These are phyloP conservation scores for Phallus indusiatus DNA, from an alignment of 768 basidiomycete genomes.

Conservation along the genomic window DNA sequence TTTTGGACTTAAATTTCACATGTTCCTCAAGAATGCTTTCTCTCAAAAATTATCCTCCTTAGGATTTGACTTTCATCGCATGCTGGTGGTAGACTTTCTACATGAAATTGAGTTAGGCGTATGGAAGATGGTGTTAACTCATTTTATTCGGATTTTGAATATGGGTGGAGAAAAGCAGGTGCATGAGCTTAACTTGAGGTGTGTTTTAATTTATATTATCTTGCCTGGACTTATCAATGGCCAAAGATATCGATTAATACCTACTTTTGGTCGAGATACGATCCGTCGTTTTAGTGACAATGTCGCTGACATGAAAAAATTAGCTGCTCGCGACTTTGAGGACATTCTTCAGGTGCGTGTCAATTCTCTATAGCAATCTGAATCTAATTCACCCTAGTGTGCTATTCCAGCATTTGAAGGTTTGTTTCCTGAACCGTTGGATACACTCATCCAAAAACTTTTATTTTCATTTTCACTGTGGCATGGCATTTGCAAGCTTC, in stretches of 20 bases:
- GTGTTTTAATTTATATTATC: not conserved
- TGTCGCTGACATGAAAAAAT: constrained; percentile 26
- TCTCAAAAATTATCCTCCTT: constrained; percentile 13
- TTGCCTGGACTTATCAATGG: not conserved
- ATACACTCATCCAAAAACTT: constrained; percentile 21
- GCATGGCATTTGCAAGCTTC: constrained; percentile 32
- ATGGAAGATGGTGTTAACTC: constrained; percentile 28
- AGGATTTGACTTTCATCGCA: constrained; percentile 18
- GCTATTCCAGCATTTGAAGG: constrained; percentile 26
- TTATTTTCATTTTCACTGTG: constrained; percentile 26
- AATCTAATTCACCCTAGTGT: constrained; percentile 18
- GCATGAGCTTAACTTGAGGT: constrained; percentile 15
- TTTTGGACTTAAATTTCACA: too few species aligned
- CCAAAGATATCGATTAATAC: constrained; percentile 21
- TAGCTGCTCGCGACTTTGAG: constrained; percentile 32
- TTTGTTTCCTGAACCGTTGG: constrained; percentile 19
- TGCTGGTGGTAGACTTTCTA: constrained; percentile 28
- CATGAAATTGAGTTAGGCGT: constrained; percentile 34
- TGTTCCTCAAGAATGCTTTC: constrained; percentile 37
- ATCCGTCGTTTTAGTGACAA: constrained; percentile 29
- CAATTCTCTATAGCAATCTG: not conserved
- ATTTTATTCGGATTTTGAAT: constrained; percentile 27
- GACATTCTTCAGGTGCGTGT: constrained; percentile 30
- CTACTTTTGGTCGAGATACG: constrained; percentile 24
- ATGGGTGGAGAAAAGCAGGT: constrained; percentile 13